phyloP scores from a whole-genome alignment of 495 filamentous ascomycete genomes.

The Copromyces sp. region DNA sequence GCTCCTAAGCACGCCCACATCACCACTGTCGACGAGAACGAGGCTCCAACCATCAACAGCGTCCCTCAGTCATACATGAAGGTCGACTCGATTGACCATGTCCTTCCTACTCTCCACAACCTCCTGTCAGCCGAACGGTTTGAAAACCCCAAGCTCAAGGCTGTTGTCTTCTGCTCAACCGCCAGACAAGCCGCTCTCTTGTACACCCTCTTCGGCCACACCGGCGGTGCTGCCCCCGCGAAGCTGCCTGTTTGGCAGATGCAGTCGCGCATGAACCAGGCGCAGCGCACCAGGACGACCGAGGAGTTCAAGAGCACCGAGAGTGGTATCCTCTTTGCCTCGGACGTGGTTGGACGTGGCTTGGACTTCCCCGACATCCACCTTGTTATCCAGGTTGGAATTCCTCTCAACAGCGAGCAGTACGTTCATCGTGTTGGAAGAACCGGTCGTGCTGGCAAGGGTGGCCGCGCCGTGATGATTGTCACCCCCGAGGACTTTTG shows the following conservation, averaged over 20 bases:
- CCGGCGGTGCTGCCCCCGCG: conserved; percentile 70
- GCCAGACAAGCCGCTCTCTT: conserved; percentile 97
- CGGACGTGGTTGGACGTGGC: conserved; percentile 82
- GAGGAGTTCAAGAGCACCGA: conserved; percentile 75
- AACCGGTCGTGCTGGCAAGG: conserved; percentile 73
- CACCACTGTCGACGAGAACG: conserved; percentile 87
- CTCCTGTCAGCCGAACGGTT: conserved; percentile 86
- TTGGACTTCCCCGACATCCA: conserved; percentile 68
- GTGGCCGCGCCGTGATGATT: conserved; percentile 79
- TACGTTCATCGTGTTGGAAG: conserved; percentile 93
- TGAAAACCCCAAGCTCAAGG: conserved; percentile 59
- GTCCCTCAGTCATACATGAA: conserved; percentile 65
- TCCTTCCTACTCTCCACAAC: conserved; percentile 72
- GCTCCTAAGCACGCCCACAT: conserved; percentile 90
- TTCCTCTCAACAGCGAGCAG: conserved; percentile 62
- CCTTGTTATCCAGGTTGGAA: conserved; percentile 84
- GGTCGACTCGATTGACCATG: conserved; percentile 75
- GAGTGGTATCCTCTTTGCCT: conserved; percentile 75
- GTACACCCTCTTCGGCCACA: conserved; percentile 47
- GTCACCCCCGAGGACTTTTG: conserved; percentile 75
- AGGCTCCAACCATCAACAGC: conserved; percentile 70
- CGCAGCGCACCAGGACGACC: conserved; percentile 64
- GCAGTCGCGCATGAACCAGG: conserved; percentile 50
- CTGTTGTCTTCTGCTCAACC: conserved; percentile 98
- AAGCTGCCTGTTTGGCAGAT: conserved; percentile 84